phyloP scores from a whole-genome alignment of 2,329 filamentous ascomycete genomes.

The Penicillium psychrosexuale region DNA sequence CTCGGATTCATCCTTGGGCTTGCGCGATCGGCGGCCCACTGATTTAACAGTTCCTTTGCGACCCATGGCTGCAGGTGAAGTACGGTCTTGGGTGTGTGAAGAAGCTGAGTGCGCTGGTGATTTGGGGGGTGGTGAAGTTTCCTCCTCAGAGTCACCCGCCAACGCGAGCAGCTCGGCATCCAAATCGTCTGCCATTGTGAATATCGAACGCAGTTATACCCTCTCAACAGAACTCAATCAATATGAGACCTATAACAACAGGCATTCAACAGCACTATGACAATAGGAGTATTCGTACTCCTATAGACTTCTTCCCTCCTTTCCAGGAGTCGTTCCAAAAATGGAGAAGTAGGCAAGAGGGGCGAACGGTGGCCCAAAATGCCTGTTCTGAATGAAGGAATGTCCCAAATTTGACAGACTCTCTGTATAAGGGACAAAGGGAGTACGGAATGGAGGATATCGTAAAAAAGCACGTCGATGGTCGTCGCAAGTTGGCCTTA shows the following conservation, averaged over 20 bases:
- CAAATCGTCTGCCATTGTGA: conserved; percentile 72
- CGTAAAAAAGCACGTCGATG: conserved; percentile 18
- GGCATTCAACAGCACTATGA: neutral
- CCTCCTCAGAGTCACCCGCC: conserved; percentile 65
- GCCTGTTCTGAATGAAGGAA: neutral
- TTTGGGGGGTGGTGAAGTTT: conserved; percentile 52
- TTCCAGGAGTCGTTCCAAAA: conserved; percentile 2
- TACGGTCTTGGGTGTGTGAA: conserved; percentile 44
- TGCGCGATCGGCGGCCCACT: conserved; percentile 41
- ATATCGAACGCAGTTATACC: conserved; percentile 11
- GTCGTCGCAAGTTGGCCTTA: conserved; percentile 23
- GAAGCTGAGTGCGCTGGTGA: conserved; percentile 54
- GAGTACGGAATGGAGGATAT: conserved; percentile 13
- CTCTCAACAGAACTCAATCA: neutral
- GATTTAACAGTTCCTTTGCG: conserved; percentile 47
- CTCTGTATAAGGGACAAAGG: conserved; percentile 12
- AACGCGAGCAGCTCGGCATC: conserved; percentile 93
- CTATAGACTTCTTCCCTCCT: neutral
- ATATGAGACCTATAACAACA: neutral
- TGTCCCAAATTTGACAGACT: neutral
- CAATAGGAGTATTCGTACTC: neutral
- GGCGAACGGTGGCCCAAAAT: neutral
- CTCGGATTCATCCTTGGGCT: conserved; percentile 67
- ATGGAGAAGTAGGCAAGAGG: neutral
- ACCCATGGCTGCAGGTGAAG: conserved; percentile 42